phyloP scores from a whole-genome alignment of 768 basidiomycete species.

The Lactarius psammicola region DNA sequence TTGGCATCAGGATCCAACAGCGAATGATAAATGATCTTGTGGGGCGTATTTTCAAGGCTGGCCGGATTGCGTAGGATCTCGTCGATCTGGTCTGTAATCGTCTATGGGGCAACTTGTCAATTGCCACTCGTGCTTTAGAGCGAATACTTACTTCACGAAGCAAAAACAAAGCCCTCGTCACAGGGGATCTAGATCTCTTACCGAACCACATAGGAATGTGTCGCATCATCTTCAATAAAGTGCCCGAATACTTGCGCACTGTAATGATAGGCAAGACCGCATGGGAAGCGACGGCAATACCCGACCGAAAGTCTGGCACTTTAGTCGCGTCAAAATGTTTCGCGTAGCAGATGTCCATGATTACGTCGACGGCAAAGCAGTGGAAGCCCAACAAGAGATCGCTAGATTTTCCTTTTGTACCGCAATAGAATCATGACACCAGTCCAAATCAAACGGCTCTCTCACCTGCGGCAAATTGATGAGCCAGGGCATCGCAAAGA shows the following conservation, averaged over 20 bases:
- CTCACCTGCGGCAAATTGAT: neutral
- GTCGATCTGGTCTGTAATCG: neutral
- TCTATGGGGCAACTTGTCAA: neutral
- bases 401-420: constrained; percentile 6
- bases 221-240: neutral
- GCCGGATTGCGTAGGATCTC: neutral
- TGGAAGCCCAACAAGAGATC: neutral
- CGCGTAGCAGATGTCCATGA: constrained; percentile 3
- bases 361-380: constrained; percentile 5
- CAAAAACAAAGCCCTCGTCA: neutral
- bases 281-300: neutral
- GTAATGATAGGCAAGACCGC: neutral
- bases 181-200: neutral
- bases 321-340: neutral
- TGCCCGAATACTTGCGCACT: neutral
- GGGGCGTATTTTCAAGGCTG: neutral
- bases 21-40: constrained; percentile 4
- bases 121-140: neutral
- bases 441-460: neutral
- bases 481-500: neutral
- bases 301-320: neutral
- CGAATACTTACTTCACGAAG: neutral
- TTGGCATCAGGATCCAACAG: neutral
- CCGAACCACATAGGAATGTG: neutral
- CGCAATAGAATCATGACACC: neutral